Evolutionary conservation across 768 basidiomycete genomes (phyloP), one percentile per base, ranked within the genome.

Genomic region (Pleurotus tuber-regium): DNA sequence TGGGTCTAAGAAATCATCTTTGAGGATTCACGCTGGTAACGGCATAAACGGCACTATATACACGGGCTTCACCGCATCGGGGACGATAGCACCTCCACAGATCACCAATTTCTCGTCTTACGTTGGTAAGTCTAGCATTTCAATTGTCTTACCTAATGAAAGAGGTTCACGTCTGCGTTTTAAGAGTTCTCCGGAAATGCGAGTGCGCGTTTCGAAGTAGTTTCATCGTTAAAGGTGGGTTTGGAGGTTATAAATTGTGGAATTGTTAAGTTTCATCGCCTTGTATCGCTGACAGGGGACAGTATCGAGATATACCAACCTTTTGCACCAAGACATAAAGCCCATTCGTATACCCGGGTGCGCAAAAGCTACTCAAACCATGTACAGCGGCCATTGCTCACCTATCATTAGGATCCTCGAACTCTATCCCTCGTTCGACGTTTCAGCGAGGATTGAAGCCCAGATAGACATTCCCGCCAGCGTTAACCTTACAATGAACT

Each of bases 311-410:
- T n/a, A 24, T 6, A 18, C 35, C 18, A 21, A 48, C 18, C 14
- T 48, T 3, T 48, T 16, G 46, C 46, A 48, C 10, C 28, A 48
- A 24, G 2, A 10, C 1, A 36, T 24, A 2, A 28, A 48, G 11
- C 46, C 46, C 2, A 26, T 48, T 18, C 31, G 31, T 14, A 25
- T 48, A 14, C 46, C 46, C 35, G 46, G 46, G 46, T 48, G 4
- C 10, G 46, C 19, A n/a, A 2, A n/a, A 38, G n/a, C n/a, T n/a
- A 16, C n/a, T 14, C 11, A 19, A n/a, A 16, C 35, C n/a, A 38
- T 35, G 16, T 5, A 19, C 4, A 1, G 19, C 40, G 23, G 12
- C 18, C 35, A 5, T 18, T 33, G 18, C 0, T 23, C 31, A 11
- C 9, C 23, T 8, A 16, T 16, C 23, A 5, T n/a, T n/a, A 48